Percentiles rank a stretch among this genome's conserved stretches.
These are phyloP conservation scores for Pichia sp. DNA, from an alignment of 1,139 yeast genomes.

Conservation along the genomic window DNA sequence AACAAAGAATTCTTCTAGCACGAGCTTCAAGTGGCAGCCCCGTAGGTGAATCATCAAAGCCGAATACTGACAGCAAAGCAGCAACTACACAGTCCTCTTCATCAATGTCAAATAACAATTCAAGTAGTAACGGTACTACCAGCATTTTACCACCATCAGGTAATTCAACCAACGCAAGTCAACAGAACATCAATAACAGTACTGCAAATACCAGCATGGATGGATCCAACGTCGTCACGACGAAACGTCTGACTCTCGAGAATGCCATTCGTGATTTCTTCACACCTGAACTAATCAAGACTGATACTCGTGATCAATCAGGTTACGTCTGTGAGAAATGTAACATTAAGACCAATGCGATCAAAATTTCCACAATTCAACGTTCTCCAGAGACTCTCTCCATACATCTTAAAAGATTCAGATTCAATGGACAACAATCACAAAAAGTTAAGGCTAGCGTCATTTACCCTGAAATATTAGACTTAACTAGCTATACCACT, in stretches of 20 bases:
- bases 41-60: no score
- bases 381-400: slow-evolving; percentile 84
- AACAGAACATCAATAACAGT: background rate
- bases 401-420: slow-evolving; percentile 82
- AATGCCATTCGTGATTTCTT: slow-evolving; percentile 75
- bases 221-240: background rate
- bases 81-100: no score
- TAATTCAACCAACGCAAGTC: background rate
- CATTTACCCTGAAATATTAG: slow-evolving; percentile 69
- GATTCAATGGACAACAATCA: slow-evolving; percentile 70
- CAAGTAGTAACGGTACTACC: no score
- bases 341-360: slow-evolving; percentile 66
- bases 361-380: slow-evolving; percentile 66
- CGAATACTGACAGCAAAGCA: no score
- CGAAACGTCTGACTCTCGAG: slow-evolving; percentile 51
- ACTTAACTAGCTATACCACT: slow-evolving; percentile 59
- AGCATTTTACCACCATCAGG: no score
- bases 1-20: slow-evolving; percentile 23
- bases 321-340: slow-evolving; percentile 90
- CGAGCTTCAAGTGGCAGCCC: no score
- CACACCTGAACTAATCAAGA: slow-evolving; percentile 66
- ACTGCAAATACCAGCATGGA: background rate
- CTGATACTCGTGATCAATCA: slow-evolving; percentile 51
- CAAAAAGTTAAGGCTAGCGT: slow-evolving; percentile 87
- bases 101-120: no score